These are phyloP conservation scores for Kwoniella dendrophila DNA, from an alignment of 768 basidiomycete species.

Conservation along the genomic window DNA sequence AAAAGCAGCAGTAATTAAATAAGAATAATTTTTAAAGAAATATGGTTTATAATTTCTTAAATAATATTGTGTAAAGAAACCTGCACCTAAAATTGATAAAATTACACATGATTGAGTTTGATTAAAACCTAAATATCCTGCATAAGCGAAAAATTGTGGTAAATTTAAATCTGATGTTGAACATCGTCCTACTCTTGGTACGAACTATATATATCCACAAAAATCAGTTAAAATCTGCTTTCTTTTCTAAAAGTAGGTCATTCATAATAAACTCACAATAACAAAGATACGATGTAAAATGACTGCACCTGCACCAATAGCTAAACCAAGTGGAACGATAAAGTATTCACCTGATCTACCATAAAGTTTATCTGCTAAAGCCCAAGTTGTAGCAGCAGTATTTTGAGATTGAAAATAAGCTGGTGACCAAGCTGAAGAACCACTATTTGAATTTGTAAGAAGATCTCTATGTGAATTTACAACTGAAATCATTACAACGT, in stretches of 20 bases:
- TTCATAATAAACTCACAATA: neutral
- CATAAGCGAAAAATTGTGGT: conserved; percentile 15
- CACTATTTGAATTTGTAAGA: conserved; percentile 1
- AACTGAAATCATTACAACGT: conserved; percentile 25
- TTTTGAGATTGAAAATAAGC: conserved; percentile 15
- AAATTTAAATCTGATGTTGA: conserved; percentile 12
- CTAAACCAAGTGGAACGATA: conserved; percentile 12
- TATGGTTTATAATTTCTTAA: conserved; percentile 12
- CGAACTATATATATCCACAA: conserved; percentile 4
- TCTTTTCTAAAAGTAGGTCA: neutral
- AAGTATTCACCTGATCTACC: neutral
- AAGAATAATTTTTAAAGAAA: conserved; percentile 23
- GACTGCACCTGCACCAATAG: conserved; percentile 6
- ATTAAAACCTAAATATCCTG: conserved; percentile 11
- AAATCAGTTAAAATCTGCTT: neutral
- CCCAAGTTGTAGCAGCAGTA: conserved; percentile 20
- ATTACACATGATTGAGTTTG: conserved; percentile 17
- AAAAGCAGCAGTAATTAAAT: conserved; percentile 12
- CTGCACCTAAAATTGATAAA: conserved; percentile 6
- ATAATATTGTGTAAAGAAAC: conserved; percentile 20
- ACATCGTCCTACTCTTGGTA: conserved; percentile 6
- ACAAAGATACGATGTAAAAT: conserved; percentile 16
- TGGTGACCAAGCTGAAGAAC: conserved; percentile 17
- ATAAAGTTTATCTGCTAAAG: conserved; percentile 8
- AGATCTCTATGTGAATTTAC: conserved; percentile 11